Conservation (phyloP, 2,329 filamentous ascomycete species). For the Talaromyces sp. region DNA sequence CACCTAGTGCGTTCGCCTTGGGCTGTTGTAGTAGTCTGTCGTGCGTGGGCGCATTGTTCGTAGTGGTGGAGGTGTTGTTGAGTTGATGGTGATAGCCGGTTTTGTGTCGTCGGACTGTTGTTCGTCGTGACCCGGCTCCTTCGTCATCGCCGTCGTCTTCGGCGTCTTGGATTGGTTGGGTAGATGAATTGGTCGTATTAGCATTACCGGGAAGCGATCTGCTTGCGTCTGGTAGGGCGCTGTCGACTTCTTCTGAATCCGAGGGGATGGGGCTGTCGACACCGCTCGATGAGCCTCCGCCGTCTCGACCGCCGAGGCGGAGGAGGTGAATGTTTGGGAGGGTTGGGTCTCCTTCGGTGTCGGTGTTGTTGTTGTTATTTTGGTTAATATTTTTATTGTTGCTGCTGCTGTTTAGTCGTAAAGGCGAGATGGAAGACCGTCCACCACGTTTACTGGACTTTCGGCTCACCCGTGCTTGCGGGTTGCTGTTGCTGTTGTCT, state of each 20-base stretch:
- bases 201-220: slow-evolving; percentile 10
- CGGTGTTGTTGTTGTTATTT: background rate
- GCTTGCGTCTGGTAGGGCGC: slow-evolving; percentile 7
- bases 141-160: slow-evolving; percentile 31
- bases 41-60: slow-evolving; percentile 1
- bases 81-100: slow-evolving; percentile 10
- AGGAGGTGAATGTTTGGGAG: background rate
- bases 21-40: slow-evolving; percentile 6
- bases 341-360: background rate
- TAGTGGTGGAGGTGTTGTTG: slow-evolving; percentile 7
- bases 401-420: slow-evolving; percentile 25
- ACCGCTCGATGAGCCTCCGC: slow-evolving; percentile 42
- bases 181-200: background rate
- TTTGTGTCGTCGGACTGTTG: slow-evolving; percentile 18
- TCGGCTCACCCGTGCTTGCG: background rate
- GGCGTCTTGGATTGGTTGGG: slow-evolving; percentile 19
- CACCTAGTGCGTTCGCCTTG: slow-evolving; percentile 25
- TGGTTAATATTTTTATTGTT: slow-evolving; percentile 6
- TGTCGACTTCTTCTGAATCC: slow-evolving; percentile 11
- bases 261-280: slow-evolving; percentile 30
- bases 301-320: slow-evolving; percentile 36
- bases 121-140: slow-evolving; percentile 20
- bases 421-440: slow-evolving; percentile 12
- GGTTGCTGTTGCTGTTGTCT: background rate
- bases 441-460: slow-evolving; percentile 6